Base-by-base conservation (phyloP, 108 stramenopile genomes). In the Cyclotella baltica region DNA sequence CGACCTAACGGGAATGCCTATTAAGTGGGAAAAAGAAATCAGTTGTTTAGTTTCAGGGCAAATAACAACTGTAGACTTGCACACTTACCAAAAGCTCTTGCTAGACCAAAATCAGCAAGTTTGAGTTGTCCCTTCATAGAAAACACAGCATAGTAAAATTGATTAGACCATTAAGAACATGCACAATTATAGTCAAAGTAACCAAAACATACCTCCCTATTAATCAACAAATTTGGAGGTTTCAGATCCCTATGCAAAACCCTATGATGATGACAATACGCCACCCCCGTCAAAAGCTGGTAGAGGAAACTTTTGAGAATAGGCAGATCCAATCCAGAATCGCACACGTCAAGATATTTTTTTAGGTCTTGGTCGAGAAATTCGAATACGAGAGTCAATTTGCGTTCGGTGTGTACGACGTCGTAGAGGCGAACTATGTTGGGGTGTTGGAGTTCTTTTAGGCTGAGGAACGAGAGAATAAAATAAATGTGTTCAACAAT, bases 101-200 rank as follows among this genome's bases (percentile, higher is more conserved):
- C 98, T 31, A 99, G 83, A 23, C 99, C 99, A 88, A 99, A 99
- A 75, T 99, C 99, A 0, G 99, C 99, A 20, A 99, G 86, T 90
- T 99, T 99, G 13, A 99, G 80, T 79, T 99, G 94, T 36, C 92
- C 91, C 81, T 72, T 5, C 33, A 25, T 68, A 35, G 22, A 13
- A 52, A 52, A 8, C 23, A n/a, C 31, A 63, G 20, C 2, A 3
- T n/a, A n/a, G n/a, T n/a, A 1, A 31, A 52, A 40, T 58, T 25
- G 10, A 2, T 34, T 16, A 33, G 9, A 53, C 29, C 31, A 33
- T 34, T 53, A 18, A 1, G 28, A 18, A 15, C 18, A 66, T 18
- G 20, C 19, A 25, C 11, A 4, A 4, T 29, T 15, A 13, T 3
- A 65, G 22, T 34, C 64, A 65, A 43, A 22, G 27, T 40, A 65